Percentiles rank a stretch among this genome's conserved stretches.
Conservation (phyloP, 768 basidiomycete genomes). For the Lentinula boryana region DNA sequence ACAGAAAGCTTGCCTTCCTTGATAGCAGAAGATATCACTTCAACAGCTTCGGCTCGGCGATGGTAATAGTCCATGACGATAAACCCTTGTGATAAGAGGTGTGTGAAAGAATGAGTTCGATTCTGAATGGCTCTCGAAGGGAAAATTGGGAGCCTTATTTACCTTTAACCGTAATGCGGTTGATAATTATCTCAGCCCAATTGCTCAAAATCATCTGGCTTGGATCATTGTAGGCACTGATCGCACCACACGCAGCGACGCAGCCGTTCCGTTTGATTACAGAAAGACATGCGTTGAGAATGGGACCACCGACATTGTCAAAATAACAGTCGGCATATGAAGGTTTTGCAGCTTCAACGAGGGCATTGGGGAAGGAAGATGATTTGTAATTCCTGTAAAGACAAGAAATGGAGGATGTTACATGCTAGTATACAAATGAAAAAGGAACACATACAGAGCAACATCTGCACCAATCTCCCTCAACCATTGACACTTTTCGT, state of each 20-base stretch:
- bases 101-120: too few relatives aligned
- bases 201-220: neutral
- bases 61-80: neutral
- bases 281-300: neutral
- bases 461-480: constrained; percentile 2
- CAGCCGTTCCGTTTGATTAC: neutral
- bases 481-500: constrained; percentile 1
- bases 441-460: neutral
- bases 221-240: neutral
- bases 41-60: neutral
- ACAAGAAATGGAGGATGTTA: too few relatives aligned
- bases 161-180: neutral
- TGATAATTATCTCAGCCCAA: neutral
- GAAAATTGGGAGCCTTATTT: neutral
- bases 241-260: neutral
- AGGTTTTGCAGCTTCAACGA: neutral
- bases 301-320: neutral
- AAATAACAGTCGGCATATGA: constrained; percentile 2
- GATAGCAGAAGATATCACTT: neutral
- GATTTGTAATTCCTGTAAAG: neutral
- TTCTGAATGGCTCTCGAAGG: neutral
- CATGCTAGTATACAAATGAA: neutral
- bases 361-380: neutral
- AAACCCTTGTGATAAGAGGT: neutral
- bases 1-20: neutral